Evolutionary conservation across 257 asterid genomes (phyloP).

Genomic region (Ligustrum vulgare): DNA sequence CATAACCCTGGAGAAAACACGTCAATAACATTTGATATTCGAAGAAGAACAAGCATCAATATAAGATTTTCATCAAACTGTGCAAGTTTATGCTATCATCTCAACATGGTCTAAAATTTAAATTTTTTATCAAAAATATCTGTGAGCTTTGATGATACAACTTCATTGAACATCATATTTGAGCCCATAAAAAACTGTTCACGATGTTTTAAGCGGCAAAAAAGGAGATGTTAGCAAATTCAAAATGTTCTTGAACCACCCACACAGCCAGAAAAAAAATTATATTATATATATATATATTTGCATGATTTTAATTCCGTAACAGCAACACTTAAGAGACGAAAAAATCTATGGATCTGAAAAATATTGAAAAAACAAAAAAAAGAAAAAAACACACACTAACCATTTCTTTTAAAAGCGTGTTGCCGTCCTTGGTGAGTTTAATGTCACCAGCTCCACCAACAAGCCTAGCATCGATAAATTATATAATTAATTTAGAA

Average conservation of each 20-base stretch:
- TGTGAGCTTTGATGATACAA: neutral
- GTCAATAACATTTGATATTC: neutral
- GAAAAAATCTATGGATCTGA: neutral
- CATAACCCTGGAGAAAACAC: neutral
- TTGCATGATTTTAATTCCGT: no score
- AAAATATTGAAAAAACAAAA: no score
- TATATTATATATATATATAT: no score
- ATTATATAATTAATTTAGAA: neutral
- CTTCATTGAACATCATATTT: neutral
- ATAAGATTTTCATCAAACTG: neutral
- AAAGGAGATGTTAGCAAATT: no score
- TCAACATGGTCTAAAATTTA: no score
- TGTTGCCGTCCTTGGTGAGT: conserved; percentile 98
- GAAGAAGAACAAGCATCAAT: neutral
- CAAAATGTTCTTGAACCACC: no score
- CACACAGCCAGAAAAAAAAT: no score
- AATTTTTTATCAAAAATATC: neutral
- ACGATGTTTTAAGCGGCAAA: no score
- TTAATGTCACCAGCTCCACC: conserved; percentile 99
- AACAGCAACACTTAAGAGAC: neutral
- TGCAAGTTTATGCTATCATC: neutral
- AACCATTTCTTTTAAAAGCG: conserved; percentile 93
- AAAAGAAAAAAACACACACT: conserved; percentile 24
- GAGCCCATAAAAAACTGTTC: no score
- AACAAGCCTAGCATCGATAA: conserved; percentile 70